phyloP scores from a whole-genome alignment of 1,284 basidiomycete genomes.

The Pseudozyma flocculosa region DNA sequence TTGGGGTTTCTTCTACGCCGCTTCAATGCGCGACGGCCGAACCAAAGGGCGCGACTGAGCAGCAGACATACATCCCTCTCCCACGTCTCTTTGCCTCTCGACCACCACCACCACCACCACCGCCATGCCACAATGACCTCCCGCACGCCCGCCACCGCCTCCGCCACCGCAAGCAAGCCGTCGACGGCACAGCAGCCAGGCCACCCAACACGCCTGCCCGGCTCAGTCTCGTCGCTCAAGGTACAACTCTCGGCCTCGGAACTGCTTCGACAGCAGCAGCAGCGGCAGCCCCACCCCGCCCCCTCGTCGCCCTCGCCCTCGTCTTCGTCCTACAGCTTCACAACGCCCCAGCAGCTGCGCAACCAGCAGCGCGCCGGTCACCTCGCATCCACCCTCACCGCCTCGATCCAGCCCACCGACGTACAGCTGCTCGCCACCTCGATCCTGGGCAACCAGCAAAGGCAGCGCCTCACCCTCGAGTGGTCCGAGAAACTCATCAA shows the following conservation, averaged over 20 bases:
- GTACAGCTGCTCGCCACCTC: slow-evolving; percentile 33
- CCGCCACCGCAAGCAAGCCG: too few species aligned
- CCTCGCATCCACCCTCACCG: background rate
- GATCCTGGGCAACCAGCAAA: slow-evolving; percentile 25
- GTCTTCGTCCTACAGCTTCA: background rate
- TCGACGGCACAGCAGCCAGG: slow-evolving; percentile 1
- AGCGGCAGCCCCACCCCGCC: background rate
- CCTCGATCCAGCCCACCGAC: slow-evolving; percentile 30
- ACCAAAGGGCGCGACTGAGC: too few species aligned
- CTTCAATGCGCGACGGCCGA: too few species aligned
- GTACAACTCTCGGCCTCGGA: slow-evolving; percentile 5
- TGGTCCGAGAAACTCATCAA: slow-evolving; percentile 25
- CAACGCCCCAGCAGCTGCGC: background rate
- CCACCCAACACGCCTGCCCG: slow-evolving; percentile 17
- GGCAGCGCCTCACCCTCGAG: slow-evolving; percentile 15
- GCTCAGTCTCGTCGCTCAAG: slow-evolving; percentile 23
- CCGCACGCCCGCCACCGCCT: too few species aligned
- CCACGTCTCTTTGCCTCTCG: too few species aligned
- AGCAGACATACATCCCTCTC: too few species aligned
- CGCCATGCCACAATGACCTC: too few species aligned
- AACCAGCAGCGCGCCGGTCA: background rate
- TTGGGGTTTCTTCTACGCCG: too few species aligned
- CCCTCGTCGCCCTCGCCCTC: background rate
- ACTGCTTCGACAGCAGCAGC: background rate
- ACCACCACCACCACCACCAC: too few species aligned